Conservation (phyloP, 2,329 filamentous ascomycete species). For the Mariannaea elegans region DNA sequence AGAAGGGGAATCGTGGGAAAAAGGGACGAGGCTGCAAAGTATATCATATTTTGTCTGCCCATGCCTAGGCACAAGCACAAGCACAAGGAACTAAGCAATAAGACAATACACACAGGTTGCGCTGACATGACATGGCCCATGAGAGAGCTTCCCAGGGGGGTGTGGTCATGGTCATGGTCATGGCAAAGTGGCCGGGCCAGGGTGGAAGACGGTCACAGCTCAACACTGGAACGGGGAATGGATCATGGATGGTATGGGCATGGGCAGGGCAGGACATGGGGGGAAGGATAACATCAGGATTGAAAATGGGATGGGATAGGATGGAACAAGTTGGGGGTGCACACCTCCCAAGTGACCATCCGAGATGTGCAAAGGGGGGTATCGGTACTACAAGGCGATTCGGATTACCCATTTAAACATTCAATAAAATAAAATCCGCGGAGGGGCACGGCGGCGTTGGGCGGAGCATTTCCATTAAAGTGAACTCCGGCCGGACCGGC, state of each 20-base stretch:
- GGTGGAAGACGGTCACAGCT: conserved; percentile 4
- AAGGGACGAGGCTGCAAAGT: conserved; percentile 13
- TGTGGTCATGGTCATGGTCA: not conserved
- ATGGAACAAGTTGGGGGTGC: conserved; percentile 22
- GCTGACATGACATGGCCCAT: not conserved
- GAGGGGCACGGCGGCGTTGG: not conserved
- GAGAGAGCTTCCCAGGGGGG: not conserved
- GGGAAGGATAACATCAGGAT: not conserved
- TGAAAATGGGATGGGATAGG: conserved; percentile 13
- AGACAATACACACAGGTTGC: no score
- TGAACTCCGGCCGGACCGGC: conserved; percentile 11
- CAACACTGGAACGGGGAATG: not conserved
- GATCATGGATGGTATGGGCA: not conserved
- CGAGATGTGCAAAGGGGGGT: no score
- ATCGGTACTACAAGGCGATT: not conserved
- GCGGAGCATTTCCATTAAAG: not conserved
- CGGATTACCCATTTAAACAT: not conserved
- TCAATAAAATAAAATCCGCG: not conserved
- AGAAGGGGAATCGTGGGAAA: not conserved
- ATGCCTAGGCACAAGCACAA: not conserved
- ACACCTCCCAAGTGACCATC: not conserved
- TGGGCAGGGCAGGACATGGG: not conserved
- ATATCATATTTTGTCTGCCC: conserved; percentile 4
- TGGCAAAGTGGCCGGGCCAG: not conserved
- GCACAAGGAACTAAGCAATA: no score